phyloP scores from a whole-genome alignment of 306 rosid species.

The Pterocarpus macrocarpus region DNA sequence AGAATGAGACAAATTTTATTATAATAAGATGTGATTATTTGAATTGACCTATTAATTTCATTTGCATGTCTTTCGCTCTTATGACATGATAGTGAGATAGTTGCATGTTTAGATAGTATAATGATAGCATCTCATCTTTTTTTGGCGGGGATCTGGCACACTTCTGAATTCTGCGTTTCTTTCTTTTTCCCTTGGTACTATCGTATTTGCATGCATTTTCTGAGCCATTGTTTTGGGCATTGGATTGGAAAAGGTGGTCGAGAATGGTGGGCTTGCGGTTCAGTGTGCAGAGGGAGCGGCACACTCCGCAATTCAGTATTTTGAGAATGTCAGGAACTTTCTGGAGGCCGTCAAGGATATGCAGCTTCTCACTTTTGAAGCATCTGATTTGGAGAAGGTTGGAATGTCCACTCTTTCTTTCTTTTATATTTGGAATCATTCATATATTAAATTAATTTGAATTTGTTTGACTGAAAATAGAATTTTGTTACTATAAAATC shows the following conservation, averaged over 20 bases:
- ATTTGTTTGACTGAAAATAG: background rate
- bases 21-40: no score
- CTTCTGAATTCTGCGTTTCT: background rate
- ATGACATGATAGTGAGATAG: no score
- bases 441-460: background rate
- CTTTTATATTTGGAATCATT: background rate
- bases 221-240: background rate
- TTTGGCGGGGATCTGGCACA: no score
- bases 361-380: constrained; percentile 94
- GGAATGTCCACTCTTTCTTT: background rate
- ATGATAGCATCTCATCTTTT: no score
- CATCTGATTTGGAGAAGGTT: constrained; percentile 96
- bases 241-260: constrained; percentile 74
- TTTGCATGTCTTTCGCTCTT: no score
- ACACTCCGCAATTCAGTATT: constrained; percentile 97
- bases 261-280: constrained; percentile 72
- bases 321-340: constrained; percentile 97
- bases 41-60: no score
- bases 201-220: background rate
- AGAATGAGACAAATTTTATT: no score
- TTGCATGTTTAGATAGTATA: no score
- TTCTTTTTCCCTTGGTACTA: background rate
- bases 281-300: constrained; percentile 89
- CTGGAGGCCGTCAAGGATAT: constrained; percentile 92
- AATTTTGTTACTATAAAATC: no score